Conservation (phyloP, 2,329 filamentous ascomycete genomes). For the Talaromyces amestolkiae region DNA sequence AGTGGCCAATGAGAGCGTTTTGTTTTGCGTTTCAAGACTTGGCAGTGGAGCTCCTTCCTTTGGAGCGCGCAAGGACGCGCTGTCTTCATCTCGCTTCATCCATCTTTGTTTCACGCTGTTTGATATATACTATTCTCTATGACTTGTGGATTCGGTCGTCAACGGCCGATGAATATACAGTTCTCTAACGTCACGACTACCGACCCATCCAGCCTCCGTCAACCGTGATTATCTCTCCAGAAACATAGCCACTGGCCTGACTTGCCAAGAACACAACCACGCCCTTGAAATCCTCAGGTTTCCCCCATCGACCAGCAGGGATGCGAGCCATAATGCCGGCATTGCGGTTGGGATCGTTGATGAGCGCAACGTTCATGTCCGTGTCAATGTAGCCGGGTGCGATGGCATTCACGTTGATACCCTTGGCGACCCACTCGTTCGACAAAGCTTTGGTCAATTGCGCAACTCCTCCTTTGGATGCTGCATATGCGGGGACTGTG, state of each 20-base stretch:
- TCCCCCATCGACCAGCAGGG: slow-evolving; percentile 79
- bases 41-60: background rate
- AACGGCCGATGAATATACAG: background rate
- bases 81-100: background rate
- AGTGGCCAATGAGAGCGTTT: background rate
- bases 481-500: slow-evolving; percentile 84
- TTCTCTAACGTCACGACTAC: slow-evolving; percentile 40
- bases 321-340: slow-evolving; percentile 76
- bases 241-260: slow-evolving; percentile 74
- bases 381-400: slow-evolving; percentile 88
- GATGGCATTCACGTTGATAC: slow-evolving; percentile 82
- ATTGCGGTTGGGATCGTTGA: slow-evolving; percentile 67
- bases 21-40: background rate
- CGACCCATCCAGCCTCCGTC: slow-evolving; percentile 94
- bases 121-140: background rate
- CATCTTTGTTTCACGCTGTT: background rate
- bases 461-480: slow-evolving; percentile 78
- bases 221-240: slow-evolving; percentile 75
- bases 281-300: slow-evolving; percentile 84
- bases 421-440: slow-evolving; percentile 80
- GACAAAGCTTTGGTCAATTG: slow-evolving; percentile 81
- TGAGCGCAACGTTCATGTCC: slow-evolving; percentile 87
- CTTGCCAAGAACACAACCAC: slow-evolving; percentile 74
- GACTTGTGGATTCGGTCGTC: background rate
- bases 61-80: background rate